Conservation (phyloP, 148 eudicot genomes). For the Rhododendron simsii region DNA sequence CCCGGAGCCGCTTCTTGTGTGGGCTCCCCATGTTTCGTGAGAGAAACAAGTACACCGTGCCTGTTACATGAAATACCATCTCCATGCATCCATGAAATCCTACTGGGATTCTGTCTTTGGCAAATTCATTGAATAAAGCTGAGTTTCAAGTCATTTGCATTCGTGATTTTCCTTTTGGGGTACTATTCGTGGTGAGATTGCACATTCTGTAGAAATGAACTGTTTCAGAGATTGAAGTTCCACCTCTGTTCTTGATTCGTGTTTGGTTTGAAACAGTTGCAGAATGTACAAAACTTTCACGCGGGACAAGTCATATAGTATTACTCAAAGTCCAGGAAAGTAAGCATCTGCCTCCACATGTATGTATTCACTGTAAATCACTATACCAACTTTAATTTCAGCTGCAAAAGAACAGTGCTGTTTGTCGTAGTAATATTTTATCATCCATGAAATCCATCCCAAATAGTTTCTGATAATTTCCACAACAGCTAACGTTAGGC, state of each 20-base stretch:
- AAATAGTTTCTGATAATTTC: too few species aligned
- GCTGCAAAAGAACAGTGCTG: too few species aligned
- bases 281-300: not conserved
- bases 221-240: not conserved
- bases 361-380: not conserved
- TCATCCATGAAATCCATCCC: too few species aligned
- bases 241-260: not conserved
- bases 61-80: not conserved
- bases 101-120: not conserved
- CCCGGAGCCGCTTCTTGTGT: not conserved
- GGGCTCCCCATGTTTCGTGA: not conserved
- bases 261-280: not conserved
- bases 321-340: not conserved
- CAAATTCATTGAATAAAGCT: not conserved
- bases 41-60: not conserved
- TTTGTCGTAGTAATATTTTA: too few species aligned
- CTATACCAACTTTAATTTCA: not conserved
- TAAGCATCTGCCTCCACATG: not conserved
- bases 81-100: not conserved
- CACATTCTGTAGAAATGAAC: not conserved
- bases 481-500: too few species aligned
- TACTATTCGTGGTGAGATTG: not conserved
- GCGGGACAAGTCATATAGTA: not conserved
- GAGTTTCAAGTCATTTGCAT: not conserved
- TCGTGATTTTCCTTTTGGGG: not conserved